phyloP scores from a whole-genome alignment of 2,329 filamentous ascomycete species.

The Remersonia thermophila region DNA sequence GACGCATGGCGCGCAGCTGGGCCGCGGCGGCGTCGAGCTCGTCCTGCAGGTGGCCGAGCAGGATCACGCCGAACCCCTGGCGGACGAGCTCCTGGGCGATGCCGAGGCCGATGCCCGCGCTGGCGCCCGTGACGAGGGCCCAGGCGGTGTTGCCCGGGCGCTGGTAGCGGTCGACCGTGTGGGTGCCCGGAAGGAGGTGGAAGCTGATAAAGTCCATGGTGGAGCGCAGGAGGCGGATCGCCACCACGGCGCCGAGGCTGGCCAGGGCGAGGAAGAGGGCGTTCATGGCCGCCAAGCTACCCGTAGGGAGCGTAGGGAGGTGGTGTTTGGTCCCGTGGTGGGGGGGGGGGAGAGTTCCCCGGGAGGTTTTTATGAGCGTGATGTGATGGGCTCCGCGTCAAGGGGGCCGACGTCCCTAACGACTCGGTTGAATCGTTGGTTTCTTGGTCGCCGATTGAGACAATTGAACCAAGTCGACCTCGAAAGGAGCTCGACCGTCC shows the following conservation, averaged over 20 bases:
- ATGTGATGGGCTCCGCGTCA: no score
- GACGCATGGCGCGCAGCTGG: conserved; percentile 15
- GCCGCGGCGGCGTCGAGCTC: conserved; percentile 20
- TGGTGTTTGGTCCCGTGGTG: no score
- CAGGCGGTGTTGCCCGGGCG: conserved; percentile 15
- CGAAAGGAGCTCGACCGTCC: no score
- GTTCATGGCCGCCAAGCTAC: no score
- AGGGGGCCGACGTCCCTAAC: no score
- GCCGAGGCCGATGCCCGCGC: conserved; percentile 25
- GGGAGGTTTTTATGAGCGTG: no score
- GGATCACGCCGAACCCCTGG: conserved; percentile 24
- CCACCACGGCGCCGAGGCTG: conserved; percentile 13
- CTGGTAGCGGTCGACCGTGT: conserved; percentile 16
- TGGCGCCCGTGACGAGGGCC: conserved; percentile 24
- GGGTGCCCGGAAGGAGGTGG: conserved; percentile 16
- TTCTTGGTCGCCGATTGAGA: no score
- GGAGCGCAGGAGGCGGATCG: conserved; percentile 9
- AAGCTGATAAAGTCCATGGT: conserved; percentile 12
- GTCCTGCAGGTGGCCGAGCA: conserved; percentile 21
- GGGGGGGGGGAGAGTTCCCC: no score
- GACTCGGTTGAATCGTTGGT: no score
- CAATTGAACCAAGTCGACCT: no score
- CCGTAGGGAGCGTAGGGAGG: no score
- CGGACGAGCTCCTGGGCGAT: conserved; percentile 21
- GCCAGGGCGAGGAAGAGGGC: conserved; percentile 1